Evolutionary conservation across 83 land plant species (phyloP).

Genomic region (Isoetes engelmannii): DNA sequence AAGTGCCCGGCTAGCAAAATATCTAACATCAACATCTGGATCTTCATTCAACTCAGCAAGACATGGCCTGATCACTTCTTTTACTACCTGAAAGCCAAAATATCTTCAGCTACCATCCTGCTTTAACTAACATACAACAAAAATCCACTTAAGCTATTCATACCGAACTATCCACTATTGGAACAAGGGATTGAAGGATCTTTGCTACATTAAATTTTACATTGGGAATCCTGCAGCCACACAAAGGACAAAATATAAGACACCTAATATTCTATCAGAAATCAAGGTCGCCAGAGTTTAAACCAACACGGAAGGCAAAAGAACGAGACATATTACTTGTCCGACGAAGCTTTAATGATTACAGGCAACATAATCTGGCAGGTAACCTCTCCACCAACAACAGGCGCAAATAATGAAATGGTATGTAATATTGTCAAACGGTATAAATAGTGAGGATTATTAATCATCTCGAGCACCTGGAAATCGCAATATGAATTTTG

Average conservation of each 20-base stretch:
- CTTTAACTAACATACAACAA: not conserved
- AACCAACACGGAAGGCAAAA: no score
- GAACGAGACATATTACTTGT: not conserved
- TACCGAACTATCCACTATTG: constrained; percentile 11
- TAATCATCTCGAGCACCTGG: constrained; percentile 7
- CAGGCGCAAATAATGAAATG: constrained; percentile 8
- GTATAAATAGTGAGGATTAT: constrained; percentile 12
- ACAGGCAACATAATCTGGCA: constrained; percentile 10
- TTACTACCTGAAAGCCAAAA: not conserved
- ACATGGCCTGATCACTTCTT: constrained; percentile 2
- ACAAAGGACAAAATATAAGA: not conserved
- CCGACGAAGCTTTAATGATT: not conserved
- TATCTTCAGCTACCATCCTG: not conserved
- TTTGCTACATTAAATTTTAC: constrained; percentile 3
- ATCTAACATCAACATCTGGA: constrained; percentile 16
- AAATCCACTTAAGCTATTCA: not conserved
- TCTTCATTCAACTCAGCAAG: constrained; percentile 9
- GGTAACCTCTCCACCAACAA: constrained; percentile 7
- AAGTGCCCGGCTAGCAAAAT: constrained; percentile 9
- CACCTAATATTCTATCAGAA: not conserved
- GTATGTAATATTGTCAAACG: constrained; percentile 5
- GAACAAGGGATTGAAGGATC: constrained; percentile 10
- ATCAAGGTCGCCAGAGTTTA: not conserved
- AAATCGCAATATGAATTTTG: not conserved
- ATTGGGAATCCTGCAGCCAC: constrained; percentile 13